A percentile compares a stretch with the other conserved stretches of the same genome.
Evolutionary conservation across 108 stramenopile species (phyloP).

Genomic region (Nitzschia sp.): DNA sequence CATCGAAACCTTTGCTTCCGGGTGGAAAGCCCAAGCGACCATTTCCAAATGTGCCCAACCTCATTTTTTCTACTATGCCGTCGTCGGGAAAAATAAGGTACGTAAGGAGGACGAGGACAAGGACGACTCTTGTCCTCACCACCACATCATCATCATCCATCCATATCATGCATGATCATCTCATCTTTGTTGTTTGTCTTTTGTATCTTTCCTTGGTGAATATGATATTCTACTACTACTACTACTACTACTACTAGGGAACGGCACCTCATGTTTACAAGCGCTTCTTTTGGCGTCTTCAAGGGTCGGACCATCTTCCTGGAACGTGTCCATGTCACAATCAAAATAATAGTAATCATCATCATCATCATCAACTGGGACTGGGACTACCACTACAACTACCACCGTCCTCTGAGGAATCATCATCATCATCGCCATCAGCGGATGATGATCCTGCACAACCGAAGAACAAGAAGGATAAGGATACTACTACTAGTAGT

Average conservation of each 20-base stretch:
- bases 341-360: not conserved
- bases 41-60: not conserved
- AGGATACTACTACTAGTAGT: no score
- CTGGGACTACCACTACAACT: not conserved
- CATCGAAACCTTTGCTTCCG: not conserved
- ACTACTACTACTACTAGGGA: not conserved
- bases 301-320: not conserved
- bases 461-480: no score
- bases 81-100: constrained; percentile 1
- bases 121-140: no score
- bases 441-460: no score
- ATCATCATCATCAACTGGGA: not conserved
- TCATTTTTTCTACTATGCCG: not conserved
- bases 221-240: not conserved
- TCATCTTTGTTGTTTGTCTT: not conserved
- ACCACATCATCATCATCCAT: not conserved
- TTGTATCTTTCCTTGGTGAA: no score
- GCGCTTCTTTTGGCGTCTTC: not conserved
- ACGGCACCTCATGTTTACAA: constrained; percentile 5
- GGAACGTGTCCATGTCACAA: not conserved
- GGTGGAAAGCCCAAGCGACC: not conserved
- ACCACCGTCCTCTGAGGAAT: not conserved
- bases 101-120: not conserved
- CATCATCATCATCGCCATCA: no score
- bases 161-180: no score